Base-by-base conservation (phyloP, 2,329 filamentous ascomycete genomes). In the Sporothrix dimorphospora region DNA sequence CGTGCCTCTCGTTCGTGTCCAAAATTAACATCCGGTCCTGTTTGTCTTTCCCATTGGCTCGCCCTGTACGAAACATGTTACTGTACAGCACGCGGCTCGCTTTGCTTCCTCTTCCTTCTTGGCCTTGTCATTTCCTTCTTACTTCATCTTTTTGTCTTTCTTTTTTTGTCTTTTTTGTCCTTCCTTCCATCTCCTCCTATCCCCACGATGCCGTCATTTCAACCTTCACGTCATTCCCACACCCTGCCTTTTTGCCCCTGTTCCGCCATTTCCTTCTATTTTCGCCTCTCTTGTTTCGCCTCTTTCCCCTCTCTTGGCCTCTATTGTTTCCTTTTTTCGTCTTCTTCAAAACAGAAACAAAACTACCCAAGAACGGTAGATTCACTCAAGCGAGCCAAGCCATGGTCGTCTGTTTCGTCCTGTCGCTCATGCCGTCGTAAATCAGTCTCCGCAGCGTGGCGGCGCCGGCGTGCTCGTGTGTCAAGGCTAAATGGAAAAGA, bases 231-330 rank as follows among this genome's bases (percentile, higher is more conserved):
- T 55, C 53, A 55, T 55, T 55, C 16, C 53, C 12, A 16, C 30
- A 30, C 53, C 53, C 24, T 55, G 53, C 11, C 16, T 55, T 30
- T 55, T 30, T 24, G 53, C 16, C 21, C 24, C 53, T 30, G 2
- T 55, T 55, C 55, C 30, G 30, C 30, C n/a, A 59, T 61, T 40
- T 53, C 8, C 21, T 53, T 61, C 57, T 61, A 61, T 61, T 61
- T 61, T 61, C 9, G 57, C 30, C 30, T 38, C 34, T 61, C 30
- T 40, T 38, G n/a, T n/a, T 38, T 61, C 30, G 30, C 57, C 7
- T 61, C 57, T 40, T 40, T n/a, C 34, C 34, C 34, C 57, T 38
- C 55, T 61, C 19, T 40, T 40, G 34, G 8, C 34, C 30, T n/a
- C n/a, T 19, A 47, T 34, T 21, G 16, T 34, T 61, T 61, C 21